Evolutionary conservation across 2,329 filamentous ascomycete genomes (phyloP).

Genomic region (Colletotrichum lini): DNA sequence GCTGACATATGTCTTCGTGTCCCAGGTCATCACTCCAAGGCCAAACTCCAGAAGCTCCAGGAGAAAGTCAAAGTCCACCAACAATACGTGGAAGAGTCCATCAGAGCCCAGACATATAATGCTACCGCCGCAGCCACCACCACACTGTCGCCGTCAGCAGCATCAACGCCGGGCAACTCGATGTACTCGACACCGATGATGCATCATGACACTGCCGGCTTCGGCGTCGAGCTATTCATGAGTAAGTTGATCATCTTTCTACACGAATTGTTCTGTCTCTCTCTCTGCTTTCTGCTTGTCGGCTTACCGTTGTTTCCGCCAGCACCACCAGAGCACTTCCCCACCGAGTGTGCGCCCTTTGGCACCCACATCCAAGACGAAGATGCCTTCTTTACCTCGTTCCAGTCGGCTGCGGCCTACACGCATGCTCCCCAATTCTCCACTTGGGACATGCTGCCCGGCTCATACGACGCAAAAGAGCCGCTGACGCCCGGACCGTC

Average conservation of each 20-base stretch:
- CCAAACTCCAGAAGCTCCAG: constrained; percentile 11
- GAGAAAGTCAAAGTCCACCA: constrained; percentile 5
- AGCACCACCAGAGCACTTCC: background rate
- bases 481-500: background rate
- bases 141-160: background rate
- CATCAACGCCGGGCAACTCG: background rate
- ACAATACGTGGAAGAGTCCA: constrained; percentile 3
- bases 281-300: background rate
- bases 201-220: background rate
- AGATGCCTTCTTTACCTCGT: background rate
- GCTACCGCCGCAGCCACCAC: too few relatives aligned
- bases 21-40: background rate
- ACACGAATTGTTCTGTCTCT: background rate
- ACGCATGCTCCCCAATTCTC: background rate
- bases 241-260: background rate
- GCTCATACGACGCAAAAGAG: background rate
- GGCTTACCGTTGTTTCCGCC: background rate
- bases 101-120: background rate
- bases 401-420: background rate
- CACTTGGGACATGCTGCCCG: constrained; percentile 6
- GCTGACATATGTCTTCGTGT: background rate
- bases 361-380: background rate
- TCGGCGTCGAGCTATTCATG: background rate
- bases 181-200: background rate
- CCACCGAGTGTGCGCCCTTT: background rate